A percentile compares a stretch with the other conserved stretches of the same genome.
phyloP scores from a whole-genome alignment of 2,329 filamentous ascomycete species.

The Tolypocladium sp. region DNA sequence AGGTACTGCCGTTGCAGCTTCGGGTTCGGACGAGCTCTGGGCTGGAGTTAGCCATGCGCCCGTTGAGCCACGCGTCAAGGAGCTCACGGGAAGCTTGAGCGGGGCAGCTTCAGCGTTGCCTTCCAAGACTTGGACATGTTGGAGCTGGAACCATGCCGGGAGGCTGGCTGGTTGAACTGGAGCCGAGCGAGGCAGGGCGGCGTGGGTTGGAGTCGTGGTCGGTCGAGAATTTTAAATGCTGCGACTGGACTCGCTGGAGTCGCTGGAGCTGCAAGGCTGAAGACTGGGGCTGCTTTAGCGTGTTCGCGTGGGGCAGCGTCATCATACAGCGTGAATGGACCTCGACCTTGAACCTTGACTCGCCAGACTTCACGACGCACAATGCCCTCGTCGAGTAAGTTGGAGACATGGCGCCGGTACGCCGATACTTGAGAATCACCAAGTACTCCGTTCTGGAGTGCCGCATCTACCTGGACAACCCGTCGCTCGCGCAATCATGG shows the following conservation, averaged over 20 bases:
- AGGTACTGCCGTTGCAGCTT: constrained; percentile 51
- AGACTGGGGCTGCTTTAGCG: not conserved
- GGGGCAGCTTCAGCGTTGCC: constrained; percentile 66
- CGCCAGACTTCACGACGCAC: not conserved
- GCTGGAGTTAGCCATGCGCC: constrained; percentile 1
- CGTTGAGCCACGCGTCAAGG: not conserved
- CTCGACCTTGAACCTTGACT: not conserved
- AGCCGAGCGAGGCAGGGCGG: constrained; percentile 5
- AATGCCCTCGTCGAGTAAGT: not conserved
- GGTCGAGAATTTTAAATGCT: not conserved
- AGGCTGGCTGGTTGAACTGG: constrained; percentile 3
- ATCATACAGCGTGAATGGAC: not conserved
- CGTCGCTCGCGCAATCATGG: constrained; percentile 73
- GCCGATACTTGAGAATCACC: constrained; percentile 83
- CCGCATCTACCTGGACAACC: constrained; percentile 91
- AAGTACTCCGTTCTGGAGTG: constrained; percentile 94
- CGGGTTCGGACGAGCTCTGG: constrained; percentile 42
- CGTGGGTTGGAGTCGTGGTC: not conserved
- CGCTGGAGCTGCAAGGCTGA: not conserved
- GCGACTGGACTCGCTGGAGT: not conserved
- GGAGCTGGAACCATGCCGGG: constrained; percentile 16
- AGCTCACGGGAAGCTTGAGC: constrained; percentile 61
- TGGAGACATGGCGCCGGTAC: constrained; percentile 67
- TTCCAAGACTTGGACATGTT: constrained; percentile 55
- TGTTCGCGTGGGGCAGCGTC: not conserved